Base-by-base conservation (phyloP, 306 rosid genomes). In the Glycine latifolia region DNA sequence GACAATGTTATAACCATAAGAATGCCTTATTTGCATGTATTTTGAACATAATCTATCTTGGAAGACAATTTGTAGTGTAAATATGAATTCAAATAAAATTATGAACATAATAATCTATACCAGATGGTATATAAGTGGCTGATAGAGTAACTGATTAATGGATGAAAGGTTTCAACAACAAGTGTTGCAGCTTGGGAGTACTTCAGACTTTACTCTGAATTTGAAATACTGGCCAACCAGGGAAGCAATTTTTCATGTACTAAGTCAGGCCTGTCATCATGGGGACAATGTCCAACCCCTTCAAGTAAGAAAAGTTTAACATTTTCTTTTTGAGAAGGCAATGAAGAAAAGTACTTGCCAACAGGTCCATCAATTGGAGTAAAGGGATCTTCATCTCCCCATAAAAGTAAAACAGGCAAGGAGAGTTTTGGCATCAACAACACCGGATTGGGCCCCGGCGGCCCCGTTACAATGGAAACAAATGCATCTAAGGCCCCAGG, bases 361-460 rank as follows among this genome's bases (percentile, higher is more conserved):
- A 95, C 94, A 50, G 99, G 99, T 26, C 99, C 99, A 83, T 95
- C 99, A 76, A 95, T 85, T 0, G 99, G 99, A 72, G 99, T 95
- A 61, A 95, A 93, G 3, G 97, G 91, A 71, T 95, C 99, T 84
- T 95, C 67, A 78, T 93, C 90, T 20, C 97, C 97, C 99, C 99
- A 95, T 78, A 95, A 78, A 75, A 92, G 84, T 55, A 95, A 82
- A 69, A 92, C 84, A n/a, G 99, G 99, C 46, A 86, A 8, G 14
- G 91, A 78, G 35, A 95, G 81, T 76, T 66, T 87, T 1, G 99
- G 95, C 87, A 95, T 88, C 85, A 95, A 75, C 77, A 87, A 87
- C 62, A 89, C 89, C 0, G 98, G 97, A 75, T 66, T 95, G 1
- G 98, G 98, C 62, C 98, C 98, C 0, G 97, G 98, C 31, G 98